Percentiles rank a stretch among this genome's conserved stretches.
phyloP scores from a whole-genome alignment of 2,329 filamentous ascomycete genomes.

The Biscogniauxia marginata region DNA sequence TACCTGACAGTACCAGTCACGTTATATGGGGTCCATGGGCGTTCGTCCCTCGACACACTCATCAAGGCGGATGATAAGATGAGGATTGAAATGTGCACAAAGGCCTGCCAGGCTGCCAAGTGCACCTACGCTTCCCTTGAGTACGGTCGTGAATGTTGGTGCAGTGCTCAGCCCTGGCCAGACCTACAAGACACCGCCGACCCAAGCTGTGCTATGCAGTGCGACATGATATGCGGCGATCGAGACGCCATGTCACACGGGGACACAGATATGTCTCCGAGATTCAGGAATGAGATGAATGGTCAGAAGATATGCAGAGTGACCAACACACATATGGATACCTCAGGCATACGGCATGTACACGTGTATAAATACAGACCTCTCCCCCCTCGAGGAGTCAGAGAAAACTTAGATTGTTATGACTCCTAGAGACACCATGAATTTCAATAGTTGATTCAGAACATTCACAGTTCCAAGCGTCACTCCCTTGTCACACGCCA shows the following conservation, averaged over 20 bases:
- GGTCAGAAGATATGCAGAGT: too few relatives aligned
- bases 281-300: too few relatives aligned
- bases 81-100: conserved; percentile 10
- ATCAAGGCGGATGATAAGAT: conserved; percentile 10
- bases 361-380: too few relatives aligned
- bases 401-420: too few relatives aligned
- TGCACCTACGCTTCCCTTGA: conserved; percentile 10
- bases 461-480: too few relatives aligned
- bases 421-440: too few relatives aligned
- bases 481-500: too few relatives aligned
- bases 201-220: conserved; percentile 19
- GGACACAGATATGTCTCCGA: conserved; percentile 14
- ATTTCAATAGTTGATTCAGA: too few relatives aligned
- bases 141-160: conserved; percentile 14
- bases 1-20: conserved; percentile 9
- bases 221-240: conserved; percentile 20
- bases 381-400: too few relatives aligned
- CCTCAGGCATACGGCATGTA: too few relatives aligned
- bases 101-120: conserved; percentile 4
- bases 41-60: conserved; percentile 6
- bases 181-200: conserved; percentile 16
- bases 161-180: conserved; percentile 2
- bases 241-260: too few relatives aligned
- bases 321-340: too few relatives aligned
- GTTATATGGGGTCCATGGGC: conserved; percentile 13